Conservation (phyloP, 768 basidiomycete species). For the Imleria badia region DNA sequence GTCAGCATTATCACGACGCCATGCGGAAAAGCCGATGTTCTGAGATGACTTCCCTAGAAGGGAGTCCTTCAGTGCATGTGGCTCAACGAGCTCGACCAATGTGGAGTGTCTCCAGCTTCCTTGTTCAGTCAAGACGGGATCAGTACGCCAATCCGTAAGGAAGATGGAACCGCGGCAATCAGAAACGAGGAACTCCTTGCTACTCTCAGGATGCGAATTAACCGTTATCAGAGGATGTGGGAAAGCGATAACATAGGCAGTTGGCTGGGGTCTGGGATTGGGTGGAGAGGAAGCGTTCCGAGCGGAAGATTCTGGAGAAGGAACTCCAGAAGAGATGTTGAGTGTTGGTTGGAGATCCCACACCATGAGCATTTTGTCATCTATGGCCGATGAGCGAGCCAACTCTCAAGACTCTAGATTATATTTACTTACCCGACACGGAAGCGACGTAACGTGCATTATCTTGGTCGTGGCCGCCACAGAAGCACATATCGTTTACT, state of each 20-base stretch:
- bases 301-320: slow-evolving; percentile 33
- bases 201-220: slow-evolving; percentile 65
- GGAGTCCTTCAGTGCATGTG: slow-evolving; percentile 56
- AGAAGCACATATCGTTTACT: slow-evolving; percentile 77
- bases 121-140: slow-evolving; percentile 53
- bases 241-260: slow-evolving; percentile 74
- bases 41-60: slow-evolving; percentile 44
- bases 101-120: slow-evolving; percentile 61
- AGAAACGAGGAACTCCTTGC: slow-evolving; percentile 78
- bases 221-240: slow-evolving; percentile 70
- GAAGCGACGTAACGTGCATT: slow-evolving; percentile 75
- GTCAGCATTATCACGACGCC: slow-evolving; percentile 68
- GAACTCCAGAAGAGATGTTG: slow-evolving; percentile 40
- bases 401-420: background rate
- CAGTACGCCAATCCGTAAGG: slow-evolving; percentile 80
- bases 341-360: slow-evolving; percentile 76
- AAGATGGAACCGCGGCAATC: slow-evolving; percentile 74
- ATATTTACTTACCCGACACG: slow-evolving; percentile 57
- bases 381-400: slow-evolving; percentile 34
- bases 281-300: slow-evolving; percentile 31
- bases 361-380: slow-evolving; percentile 83
- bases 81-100: slow-evolving; percentile 72
- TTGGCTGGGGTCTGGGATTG: slow-evolving; percentile 59
- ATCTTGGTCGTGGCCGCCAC: slow-evolving; percentile 70
- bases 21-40: slow-evolving; percentile 62